A percentile compares a stretch with the other conserved stretches of the same genome.
phyloP scores from a whole-genome alignment of 306 rosid genomes.

The Lotus japonicus region DNA sequence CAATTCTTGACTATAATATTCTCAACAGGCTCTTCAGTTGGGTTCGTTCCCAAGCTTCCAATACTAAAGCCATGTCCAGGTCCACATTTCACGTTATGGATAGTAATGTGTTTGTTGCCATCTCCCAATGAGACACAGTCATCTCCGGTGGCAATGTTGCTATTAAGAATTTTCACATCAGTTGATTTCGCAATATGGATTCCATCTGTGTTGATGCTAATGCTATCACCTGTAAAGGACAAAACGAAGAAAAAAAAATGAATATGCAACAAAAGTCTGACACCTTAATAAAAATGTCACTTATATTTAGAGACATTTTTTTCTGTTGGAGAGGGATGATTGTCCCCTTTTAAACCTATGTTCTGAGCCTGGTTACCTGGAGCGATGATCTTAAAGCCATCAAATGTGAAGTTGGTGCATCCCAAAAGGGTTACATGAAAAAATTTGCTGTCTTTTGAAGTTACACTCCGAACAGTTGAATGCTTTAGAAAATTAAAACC shows the following conservation, averaged over 20 bases:
- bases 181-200: constrained; percentile 43
- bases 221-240: neutral
- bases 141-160: constrained; percentile 36
- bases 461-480: constrained; percentile 11
- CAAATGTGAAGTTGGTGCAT: constrained; percentile 31
- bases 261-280: too few relatives aligned
- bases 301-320: too few relatives aligned
- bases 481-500: constrained; percentile 33
- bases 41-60: constrained; percentile 14
- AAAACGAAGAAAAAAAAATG: too few relatives aligned
- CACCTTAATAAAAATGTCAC: too few relatives aligned
- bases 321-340: too few relatives aligned
- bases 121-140: constrained; percentile 53
- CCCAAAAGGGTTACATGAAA: constrained; percentile 23
- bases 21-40: constrained; percentile 15
- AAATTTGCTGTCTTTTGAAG: constrained; percentile 18
- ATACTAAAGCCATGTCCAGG: constrained; percentile 53
- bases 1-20: constrained; percentile 16
- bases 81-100: constrained; percentile 27
- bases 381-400: constrained; percentile 13
- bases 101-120: constrained; percentile 18
- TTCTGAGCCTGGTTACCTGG: neutral
- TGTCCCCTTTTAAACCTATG: too few relatives aligned
- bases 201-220: constrained; percentile 45
- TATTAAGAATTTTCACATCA: constrained; percentile 20